phyloP scores from a whole-genome alignment of 1,139 yeast species.

The Pneumocystis wakefieldiae region DNA sequence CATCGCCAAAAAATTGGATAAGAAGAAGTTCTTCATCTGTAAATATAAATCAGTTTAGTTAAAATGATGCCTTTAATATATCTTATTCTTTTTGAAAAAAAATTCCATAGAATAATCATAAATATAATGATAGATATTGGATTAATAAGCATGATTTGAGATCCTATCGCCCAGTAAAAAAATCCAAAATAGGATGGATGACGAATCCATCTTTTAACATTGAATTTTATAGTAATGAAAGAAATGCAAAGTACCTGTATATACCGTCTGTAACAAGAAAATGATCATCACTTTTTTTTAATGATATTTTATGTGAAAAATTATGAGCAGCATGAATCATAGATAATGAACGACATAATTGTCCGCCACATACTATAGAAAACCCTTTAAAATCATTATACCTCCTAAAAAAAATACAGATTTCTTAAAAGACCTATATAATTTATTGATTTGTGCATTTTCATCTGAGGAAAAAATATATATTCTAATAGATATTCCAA shows the following conservation, averaged over 20 bases:
- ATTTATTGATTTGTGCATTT: conserved; percentile 14
- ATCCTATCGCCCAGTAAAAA: conserved; percentile 85
- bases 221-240: background rate
- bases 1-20: conserved; percentile 50
- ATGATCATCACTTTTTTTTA: conserved; percentile 40
- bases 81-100: conserved; percentile 50
- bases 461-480: conserved; percentile 25
- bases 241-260: conserved; percentile 29
- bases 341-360: conserved; percentile 49
- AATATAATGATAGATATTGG: conserved; percentile 39
- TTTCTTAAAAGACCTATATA: conserved; percentile 1
- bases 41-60: background rate
- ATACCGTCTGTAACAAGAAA: conserved; percentile 57
- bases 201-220: conserved; percentile 24
- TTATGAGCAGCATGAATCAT: conserved; percentile 80
- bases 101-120: conserved; percentile 39
- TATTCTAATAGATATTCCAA: conserved; percentile 33
- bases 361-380: conserved; percentile 41
- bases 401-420: background rate
- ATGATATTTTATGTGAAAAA: conserved; percentile 70
- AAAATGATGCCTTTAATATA: conserved; percentile 18
- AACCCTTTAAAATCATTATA: conserved; percentile 29
- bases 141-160: conserved; percentile 57
- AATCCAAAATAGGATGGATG: conserved; percentile 91
- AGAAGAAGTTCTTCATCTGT: conserved; percentile 49